phyloP scores from a whole-genome alignment of 73 alveolate genomes.

The Tetrahymena borealis region DNA sequence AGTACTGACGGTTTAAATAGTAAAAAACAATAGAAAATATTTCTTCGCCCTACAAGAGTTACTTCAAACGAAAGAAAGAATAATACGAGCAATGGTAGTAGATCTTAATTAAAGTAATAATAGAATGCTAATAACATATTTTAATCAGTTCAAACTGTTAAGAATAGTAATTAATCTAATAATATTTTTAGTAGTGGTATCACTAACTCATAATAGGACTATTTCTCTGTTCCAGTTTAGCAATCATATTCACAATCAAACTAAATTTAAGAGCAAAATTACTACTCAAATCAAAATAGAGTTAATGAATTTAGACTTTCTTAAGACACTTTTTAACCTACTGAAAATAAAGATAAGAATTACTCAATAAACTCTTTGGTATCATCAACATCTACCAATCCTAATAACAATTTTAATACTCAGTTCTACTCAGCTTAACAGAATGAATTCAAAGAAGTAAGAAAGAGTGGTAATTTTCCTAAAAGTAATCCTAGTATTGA shows the following conservation, averaged over 20 bases:
- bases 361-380: neutral
- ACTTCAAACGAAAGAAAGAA: neutral
- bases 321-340: neutral
- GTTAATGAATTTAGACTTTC: neutral
- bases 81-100: neutral
- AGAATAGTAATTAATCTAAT: neutral
- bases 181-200: no score
- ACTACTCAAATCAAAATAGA: neutral
- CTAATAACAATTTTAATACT: neutral
- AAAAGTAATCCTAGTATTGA: neutral
- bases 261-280: neutral
- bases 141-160: neutral
- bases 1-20: neutral
- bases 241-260: neutral
- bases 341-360: neutral
- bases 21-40: neutral
- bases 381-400: neutral
- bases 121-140: neutral
- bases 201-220: no score
- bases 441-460: neutral
- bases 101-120: neutral
- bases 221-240: neutral
- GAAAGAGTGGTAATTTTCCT: neutral
- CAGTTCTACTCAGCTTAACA: neutral
- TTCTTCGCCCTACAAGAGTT: neutral